Conservation (phyloP, 306 rosid species). For the Vigna mungo region DNA sequence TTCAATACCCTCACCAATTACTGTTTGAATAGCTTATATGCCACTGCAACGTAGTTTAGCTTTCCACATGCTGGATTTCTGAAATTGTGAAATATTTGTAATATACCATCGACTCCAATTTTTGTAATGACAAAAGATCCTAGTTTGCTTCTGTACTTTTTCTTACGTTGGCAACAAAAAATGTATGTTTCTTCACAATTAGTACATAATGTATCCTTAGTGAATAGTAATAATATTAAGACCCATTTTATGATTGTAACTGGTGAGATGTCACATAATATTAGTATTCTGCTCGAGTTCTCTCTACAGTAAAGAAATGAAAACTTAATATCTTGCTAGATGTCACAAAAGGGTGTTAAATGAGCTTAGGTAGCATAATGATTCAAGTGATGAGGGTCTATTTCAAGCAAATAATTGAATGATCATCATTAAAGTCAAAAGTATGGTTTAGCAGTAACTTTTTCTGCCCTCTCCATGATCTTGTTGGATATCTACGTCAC, state of each 20-base stretch:
- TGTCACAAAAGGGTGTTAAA: neutral
- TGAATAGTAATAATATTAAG: conserved; percentile 4
- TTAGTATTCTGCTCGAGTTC: neutral
- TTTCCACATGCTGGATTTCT: conserved; percentile 35
- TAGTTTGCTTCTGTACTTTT: conserved; percentile 10
- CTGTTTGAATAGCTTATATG: conserved; percentile 60
- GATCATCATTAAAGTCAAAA: neutral
- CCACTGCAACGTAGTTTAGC: conserved; percentile 45
- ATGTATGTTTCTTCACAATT: conserved; percentile 18
- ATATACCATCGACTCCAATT: neutral
- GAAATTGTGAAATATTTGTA: conserved; percentile 55
- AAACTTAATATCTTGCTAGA: neutral
- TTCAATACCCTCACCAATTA: conserved; percentile 70
- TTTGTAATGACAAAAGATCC: conserved; percentile 1
- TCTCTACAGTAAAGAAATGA: neutral
- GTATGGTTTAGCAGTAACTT: neutral
- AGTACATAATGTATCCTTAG: conserved; percentile 24
- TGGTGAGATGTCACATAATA: neutral
- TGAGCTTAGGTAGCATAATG: conserved; percentile 20
- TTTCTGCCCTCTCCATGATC: neutral
- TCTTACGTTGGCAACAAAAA: conserved; percentile 7
- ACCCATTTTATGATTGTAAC: neutral
- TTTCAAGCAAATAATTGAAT: conserved; percentile 5
- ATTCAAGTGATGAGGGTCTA: conserved; percentile 9
- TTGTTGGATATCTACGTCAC: neutral